Evolutionary conservation across 2,329 filamentous ascomycete genomes (phyloP), one percentile per base, ranked within the genome.

Genomic region (Colletotrichum zoysiae): DNA sequence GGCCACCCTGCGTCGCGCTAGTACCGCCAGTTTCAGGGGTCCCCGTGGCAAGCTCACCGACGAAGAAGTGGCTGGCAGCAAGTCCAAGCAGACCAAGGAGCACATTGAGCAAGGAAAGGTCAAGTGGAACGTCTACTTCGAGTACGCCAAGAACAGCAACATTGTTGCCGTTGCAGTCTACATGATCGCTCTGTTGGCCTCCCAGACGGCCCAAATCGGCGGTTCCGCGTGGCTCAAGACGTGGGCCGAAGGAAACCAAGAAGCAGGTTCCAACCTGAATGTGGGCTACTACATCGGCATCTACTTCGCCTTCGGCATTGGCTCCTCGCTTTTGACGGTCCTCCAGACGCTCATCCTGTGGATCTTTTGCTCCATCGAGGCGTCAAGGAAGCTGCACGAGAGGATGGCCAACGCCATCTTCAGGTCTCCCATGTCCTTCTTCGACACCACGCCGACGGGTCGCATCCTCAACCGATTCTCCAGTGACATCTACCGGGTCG

Each of bases 281-380:
- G 89, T 97, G 70, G 95, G 92, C 76, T 97, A 94, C 82, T 99
- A 95, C 79, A 93, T 99, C 78, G 94, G 95, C 70, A 90, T 99
- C 75, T 99, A 99, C 84, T 96, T 99, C 82, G 94, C 93, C 20
- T 93, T 99, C 82, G 97, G 96, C 59, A 89, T 99, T 63, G 95
- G 95, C 42, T 92, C 93, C 35, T 92, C 96, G 51, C 87, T 89
- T 55, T 86, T 99, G 74, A 95, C 97, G 3, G 94, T 98, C 53
- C 79, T 97, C 40, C 96, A 98, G 82, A 98, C 95, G 7, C 85
- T 99, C 76, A 95, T 99, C 74, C 86, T 99, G 38, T 99, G 96
- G 96, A 98, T 99, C 75, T 98, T 99, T 84, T 99, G 97, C 84
- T 98, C 96, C 5, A 99, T 99, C 74, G 96, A 99, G 90, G 96